These are phyloP conservation scores for Houttuynia cordata DNA, from an alignment of 164 flowering plant species.

Conservation along the genomic window DNA sequence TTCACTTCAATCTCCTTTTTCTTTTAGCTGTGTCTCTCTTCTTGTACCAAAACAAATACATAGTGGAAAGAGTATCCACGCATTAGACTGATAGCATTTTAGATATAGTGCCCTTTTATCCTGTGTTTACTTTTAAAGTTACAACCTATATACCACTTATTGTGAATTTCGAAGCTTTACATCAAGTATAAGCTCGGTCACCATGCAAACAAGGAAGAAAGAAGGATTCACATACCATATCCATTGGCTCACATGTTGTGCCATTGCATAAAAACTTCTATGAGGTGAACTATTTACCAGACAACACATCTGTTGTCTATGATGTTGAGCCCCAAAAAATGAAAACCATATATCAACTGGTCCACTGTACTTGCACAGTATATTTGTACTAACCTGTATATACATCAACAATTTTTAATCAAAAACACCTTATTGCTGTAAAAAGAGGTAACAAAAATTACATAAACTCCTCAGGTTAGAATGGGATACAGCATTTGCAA, in stretches of 20 bases:
- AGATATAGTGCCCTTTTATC: neutral
- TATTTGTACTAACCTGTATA: conserved; percentile 62
- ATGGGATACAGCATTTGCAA: too few species aligned
- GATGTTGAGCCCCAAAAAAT: conserved; percentile 14
- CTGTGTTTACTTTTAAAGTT: neutral
- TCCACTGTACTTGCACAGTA: conserved; percentile 78
- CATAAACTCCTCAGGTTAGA: neutral
- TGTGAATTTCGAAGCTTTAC: too few species aligned
- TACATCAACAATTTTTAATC: neutral
- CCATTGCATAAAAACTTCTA: conserved; percentile 72
- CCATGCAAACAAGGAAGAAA: neutral
- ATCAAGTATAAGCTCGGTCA: too few species aligned
- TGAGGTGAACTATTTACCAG: conserved; percentile 45
- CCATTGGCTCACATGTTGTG: conserved; percentile 88
- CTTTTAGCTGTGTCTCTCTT: too few species aligned
- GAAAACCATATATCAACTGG: conserved; percentile 83
- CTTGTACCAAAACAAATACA: neutral
- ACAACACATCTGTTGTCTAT: conserved; percentile 28
- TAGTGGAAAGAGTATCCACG: neutral
- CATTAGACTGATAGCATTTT: neutral
- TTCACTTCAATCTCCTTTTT: too few species aligned
- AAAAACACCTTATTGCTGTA: neutral
- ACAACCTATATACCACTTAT: neutral
- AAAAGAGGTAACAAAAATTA: too few species aligned
- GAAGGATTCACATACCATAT: conserved; percentile 48